These are phyloP conservation scores for Blastomyces silverae DNA, from an alignment of 2,329 filamentous ascomycete genomes.

Conservation along the genomic window DNA sequence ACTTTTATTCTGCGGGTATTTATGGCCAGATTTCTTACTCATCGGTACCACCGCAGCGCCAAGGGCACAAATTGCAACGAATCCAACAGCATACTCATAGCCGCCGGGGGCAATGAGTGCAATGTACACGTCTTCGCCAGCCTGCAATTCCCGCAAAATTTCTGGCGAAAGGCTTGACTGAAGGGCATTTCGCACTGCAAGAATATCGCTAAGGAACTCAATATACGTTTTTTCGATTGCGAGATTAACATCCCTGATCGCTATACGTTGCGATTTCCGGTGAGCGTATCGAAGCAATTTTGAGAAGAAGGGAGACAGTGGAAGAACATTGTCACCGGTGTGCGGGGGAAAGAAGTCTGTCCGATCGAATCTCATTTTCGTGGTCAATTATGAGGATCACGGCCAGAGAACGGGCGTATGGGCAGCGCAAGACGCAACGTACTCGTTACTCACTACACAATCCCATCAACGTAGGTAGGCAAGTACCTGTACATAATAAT, in stretches of 20 bases:
- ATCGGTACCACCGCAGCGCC: conserved; percentile 46
- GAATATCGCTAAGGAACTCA: conserved; percentile 20
- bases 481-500: background rate
- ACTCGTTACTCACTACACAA: background rate
- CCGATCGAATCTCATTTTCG: conserved; percentile 19
- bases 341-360: conserved; percentile 25
- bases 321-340: conserved; percentile 25
- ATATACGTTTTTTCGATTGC: conserved; percentile 20
- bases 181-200: conserved; percentile 18
- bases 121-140: conserved; percentile 28
- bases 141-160: conserved; percentile 17
- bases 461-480: background rate
- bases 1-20: background rate
- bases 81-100: conserved; percentile 46
- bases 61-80: conserved; percentile 43
- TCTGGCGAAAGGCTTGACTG: conserved; percentile 16
- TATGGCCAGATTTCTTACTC: conserved; percentile 14
- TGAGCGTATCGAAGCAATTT: conserved; percentile 26
- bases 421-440: background rate
- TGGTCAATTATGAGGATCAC: background rate
- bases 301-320: conserved; percentile 28
- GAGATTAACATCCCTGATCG: conserved; percentile 21
- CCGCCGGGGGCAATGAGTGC: conserved; percentile 43
- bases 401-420: background rate
- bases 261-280: conserved; percentile 21